Base-by-base conservation (phyloP, 2,329 filamentous ascomycete species). In the Aspergillus novofumigatus region DNA sequence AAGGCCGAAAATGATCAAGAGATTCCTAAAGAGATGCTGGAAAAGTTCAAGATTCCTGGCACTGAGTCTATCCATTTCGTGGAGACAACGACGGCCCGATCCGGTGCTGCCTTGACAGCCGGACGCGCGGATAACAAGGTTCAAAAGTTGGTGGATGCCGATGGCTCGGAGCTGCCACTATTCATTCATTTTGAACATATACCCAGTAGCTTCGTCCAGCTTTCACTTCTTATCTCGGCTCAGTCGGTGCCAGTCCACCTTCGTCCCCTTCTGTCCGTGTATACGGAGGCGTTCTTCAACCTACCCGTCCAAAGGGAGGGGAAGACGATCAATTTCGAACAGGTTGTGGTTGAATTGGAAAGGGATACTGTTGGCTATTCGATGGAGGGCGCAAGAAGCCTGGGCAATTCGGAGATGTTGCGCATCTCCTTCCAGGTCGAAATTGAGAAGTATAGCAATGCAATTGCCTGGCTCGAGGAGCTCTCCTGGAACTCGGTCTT, bases 101-200 rank as follows among this genome's bases (percentile, higher is more conserved):
- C 90, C 49, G 94, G 94, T 29, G 77, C 86, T 58, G 94, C 92
- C 14, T 83, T 86, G 65, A 81, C 85, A 60, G 77, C 92, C 51
- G 92, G 92, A 0, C 76, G 81, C 25, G 80, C 83, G 0, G 76
- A 86, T 29, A 93, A 91, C 63, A 72, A 82, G 3, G 84, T 91
- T 4, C 94, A 99, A 72, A 81, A 85, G 59, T 75, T 87, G 51
- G 85, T 99, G 51, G 90, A 97, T 69, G 78, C 81, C 14, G 85
- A 91, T 44, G 80, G 83, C 41, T 73, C 79, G 6, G 78, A 81
- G 17, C 71, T 87, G n/a, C 89, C 91, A 0, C 78, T 97, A 2
- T 99, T 97, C 74, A 82, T 99, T n/a, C 93, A 99, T 74, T 99
- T 95, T 63, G 94, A 99, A 75, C 88, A 96, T 68, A 92, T 97